These are phyloP conservation scores for Chondrus crispus DNA, from an alignment of 23 red algal species.

Conservation along the genomic window DNA sequence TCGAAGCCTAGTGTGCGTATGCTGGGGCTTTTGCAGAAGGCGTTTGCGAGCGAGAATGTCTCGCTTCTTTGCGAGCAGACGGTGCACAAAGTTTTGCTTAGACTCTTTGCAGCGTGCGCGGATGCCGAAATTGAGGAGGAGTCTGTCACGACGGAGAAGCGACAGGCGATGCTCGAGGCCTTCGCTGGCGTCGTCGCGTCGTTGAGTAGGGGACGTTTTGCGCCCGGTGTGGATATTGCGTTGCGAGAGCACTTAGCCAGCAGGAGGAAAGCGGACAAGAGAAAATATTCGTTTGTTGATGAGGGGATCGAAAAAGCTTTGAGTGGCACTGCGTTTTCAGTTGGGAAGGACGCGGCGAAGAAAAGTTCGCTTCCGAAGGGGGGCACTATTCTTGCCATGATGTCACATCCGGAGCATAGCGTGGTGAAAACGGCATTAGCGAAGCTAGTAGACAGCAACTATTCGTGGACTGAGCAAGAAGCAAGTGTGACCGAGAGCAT, in stretches of 20 bases:
- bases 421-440: neutral
- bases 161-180: neutral
- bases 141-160: neutral
- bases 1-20: too few species aligned
- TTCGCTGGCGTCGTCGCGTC: neutral
- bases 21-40: too few species aligned
- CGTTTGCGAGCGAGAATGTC: too few species aligned
- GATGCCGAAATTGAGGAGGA: neutral
- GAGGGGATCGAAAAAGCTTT: constrained; percentile 1
- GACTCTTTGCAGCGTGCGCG: neutral
- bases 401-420: neutral
- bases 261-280: neutral
- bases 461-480: neutral
- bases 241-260: constrained; percentile 41
- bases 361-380: neutral
- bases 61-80: neutral
- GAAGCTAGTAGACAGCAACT: too few species aligned
- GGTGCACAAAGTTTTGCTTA: neutral
- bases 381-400: neutral
- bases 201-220: constrained; percentile 17
- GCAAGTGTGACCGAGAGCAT: neutral
- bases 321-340: constrained; percentile 22
- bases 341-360: neutral
- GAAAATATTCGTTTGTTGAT: constrained; percentile 31
- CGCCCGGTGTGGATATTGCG: constrained; percentile 21